Conservation (phyloP, 179 eudicot genomes). For the Patellifolia procumbens region DNA sequence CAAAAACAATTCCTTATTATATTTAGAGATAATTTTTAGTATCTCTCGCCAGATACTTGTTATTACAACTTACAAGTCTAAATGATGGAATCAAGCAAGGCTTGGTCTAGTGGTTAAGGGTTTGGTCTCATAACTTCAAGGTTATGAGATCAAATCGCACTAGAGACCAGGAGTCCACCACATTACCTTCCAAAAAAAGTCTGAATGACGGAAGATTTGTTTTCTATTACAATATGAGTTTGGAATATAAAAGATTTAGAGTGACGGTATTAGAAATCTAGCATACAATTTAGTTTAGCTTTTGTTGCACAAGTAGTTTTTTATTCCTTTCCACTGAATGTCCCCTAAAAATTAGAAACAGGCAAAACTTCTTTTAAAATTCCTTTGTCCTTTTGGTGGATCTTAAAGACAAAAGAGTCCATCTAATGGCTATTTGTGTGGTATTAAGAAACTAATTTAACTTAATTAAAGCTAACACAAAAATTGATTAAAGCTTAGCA, state of each 20-base stretch:
- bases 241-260: neutral
- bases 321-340: neutral
- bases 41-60: no score
- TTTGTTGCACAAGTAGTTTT: conserved; percentile 18
- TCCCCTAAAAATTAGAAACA: conserved; percentile 18
- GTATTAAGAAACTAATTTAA: neutral
- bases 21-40: no score
- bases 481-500: neutral
- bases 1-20: no score
- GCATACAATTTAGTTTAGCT: neutral
- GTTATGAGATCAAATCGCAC: no score
- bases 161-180: no score
- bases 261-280: neutral
- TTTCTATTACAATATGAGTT: no score
- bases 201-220: no score
- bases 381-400: conserved; percentile 21
- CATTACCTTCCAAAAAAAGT: no score
- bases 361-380: conserved; percentile 6
- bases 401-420: conserved; percentile 23
- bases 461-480: neutral
- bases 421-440: neutral
- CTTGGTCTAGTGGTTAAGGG: no score
- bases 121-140: no score
- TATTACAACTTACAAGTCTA: no score
- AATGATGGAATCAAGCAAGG: no score